Conservation (phyloP, 2,329 filamentous ascomycete genomes). For the Sporothrix brunneoviolacea region DNA sequence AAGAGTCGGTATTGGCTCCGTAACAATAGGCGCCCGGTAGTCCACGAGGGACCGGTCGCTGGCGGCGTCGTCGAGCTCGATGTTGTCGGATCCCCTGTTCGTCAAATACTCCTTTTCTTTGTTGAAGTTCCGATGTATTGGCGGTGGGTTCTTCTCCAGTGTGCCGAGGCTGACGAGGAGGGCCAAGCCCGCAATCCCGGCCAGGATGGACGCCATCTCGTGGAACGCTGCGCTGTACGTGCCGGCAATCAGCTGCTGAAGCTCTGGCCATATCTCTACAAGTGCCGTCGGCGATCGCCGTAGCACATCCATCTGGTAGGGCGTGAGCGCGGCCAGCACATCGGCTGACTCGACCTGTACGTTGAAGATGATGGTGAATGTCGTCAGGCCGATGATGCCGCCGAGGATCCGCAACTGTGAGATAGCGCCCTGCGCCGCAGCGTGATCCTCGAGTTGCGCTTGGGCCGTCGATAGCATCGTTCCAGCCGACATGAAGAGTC, state of each 20-base stretch:
- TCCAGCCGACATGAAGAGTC: slow-evolving; percentile 49
- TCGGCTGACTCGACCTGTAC: slow-evolving; percentile 27
- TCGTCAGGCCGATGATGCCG: slow-evolving; percentile 51
- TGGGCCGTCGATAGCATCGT: slow-evolving; percentile 53
- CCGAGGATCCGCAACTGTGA: slow-evolving; percentile 55
- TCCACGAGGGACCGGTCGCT: slow-evolving; percentile 16
- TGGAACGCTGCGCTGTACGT: slow-evolving; percentile 19
- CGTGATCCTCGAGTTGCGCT: slow-evolving; percentile 41
- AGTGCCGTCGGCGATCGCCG: slow-evolving; percentile 19
- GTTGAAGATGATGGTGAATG: slow-evolving; percentile 55
- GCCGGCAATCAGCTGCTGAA: slow-evolving; percentile 14
- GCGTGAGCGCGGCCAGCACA: slow-evolving; percentile 6
- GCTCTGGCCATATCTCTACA: slow-evolving; percentile 18
- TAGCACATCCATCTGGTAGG: slow-evolving; percentile 17
- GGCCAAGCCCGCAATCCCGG: slow-evolving; percentile 14
- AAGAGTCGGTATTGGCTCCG: slow-evolving; percentile 5
- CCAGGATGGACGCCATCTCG: slow-evolving; percentile 16
- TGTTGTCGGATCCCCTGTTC: slow-evolving; percentile 9
- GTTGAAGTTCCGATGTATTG: slow-evolving; percentile 17
- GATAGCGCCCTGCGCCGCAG: slow-evolving; percentile 53
- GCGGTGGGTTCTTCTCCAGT: slow-evolving; percentile 18
- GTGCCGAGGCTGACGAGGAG: slow-evolving; percentile 19
- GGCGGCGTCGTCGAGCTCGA: slow-evolving; percentile 14
- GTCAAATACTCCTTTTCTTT: slow-evolving; percentile 9
- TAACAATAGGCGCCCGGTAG: neutral